phyloP scores from a whole-genome alignment of 768 basidiomycete genomes.

The Neoboletus magnificus region DNA sequence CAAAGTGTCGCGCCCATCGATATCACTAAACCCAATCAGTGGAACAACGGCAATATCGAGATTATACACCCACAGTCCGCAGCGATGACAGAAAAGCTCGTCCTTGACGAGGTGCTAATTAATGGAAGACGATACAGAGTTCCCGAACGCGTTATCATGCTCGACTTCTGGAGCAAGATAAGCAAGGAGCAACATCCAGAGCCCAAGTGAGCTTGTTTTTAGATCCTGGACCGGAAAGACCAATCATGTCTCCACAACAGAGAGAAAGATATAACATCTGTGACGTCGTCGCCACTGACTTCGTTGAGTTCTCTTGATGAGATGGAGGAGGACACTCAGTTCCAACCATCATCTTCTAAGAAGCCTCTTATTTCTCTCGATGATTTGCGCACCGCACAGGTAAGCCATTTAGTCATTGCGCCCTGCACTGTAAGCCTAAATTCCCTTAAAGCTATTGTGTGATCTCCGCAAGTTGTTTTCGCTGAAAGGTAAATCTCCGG shows the following conservation, averaged over 20 bases:
- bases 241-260: conserved; percentile 6
- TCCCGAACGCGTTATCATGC: conserved; percentile 84
- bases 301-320: conserved; percentile 73
- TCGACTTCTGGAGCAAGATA: conserved; percentile 95
- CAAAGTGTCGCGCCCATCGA: conserved; percentile 65
- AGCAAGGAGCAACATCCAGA: conserved; percentile 41
- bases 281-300: conserved; percentile 68
- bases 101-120: conserved; percentile 80
- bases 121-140: conserved; percentile 89
- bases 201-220: conserved; percentile 37
- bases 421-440: conserved; percentile 11
- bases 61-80: conserved; percentile 67
- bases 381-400: conserved; percentile 61
- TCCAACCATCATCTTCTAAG: conserved; percentile 21
- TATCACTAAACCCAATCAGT: conserved; percentile 65
- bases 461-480: conserved; percentile 30
- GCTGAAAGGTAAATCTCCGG: conserved; percentile 9
- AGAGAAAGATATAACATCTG: conserved; percentile 39
- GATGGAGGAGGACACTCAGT: conserved; percentile 35
- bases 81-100: conserved; percentile 45
- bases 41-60: conserved; percentile 92
- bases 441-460: conserved; percentile 37
- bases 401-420: conserved; percentile 22
- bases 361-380: conserved; percentile 37
- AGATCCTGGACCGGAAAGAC: neutral